Evolutionary conservation across 306 rosid genomes (phyloP).

Genomic region (Pachyrhizus erosus): DNA sequence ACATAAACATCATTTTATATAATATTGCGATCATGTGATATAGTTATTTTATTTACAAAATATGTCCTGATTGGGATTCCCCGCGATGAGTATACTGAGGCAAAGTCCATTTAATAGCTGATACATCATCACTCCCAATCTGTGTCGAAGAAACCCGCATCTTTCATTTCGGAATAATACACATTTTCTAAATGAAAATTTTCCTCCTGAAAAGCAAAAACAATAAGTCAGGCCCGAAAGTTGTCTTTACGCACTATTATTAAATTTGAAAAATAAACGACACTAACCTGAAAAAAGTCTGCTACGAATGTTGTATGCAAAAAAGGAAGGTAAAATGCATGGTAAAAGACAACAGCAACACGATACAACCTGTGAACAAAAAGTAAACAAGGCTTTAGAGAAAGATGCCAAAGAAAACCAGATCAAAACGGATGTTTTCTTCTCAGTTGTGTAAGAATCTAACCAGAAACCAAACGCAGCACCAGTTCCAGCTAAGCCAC

Average conservation of each 20-base stretch:
- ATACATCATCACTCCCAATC: slow-evolving; percentile 17
- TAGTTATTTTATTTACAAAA: slow-evolving; percentile 43
- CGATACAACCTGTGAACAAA: slow-evolving; percentile 59
- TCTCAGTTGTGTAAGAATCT: neutral
- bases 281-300: slow-evolving; percentile 66
- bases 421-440: neutral
- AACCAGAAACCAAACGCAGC: slow-evolving; percentile 19
- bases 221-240: neutral
- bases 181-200: slow-evolving; percentile 66
- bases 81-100: neutral
- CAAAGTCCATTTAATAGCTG: neutral
- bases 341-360: slow-evolving; percentile 64
- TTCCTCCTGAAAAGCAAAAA: slow-evolving; percentile 55
- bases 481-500: slow-evolving; percentile 2
- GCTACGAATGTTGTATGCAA: slow-evolving; percentile 65
- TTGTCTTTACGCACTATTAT: neutral
- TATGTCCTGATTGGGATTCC: neutral
- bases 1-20: neutral
- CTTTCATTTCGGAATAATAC: slow-evolving; percentile 82
- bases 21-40: neutral
- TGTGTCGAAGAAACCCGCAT: slow-evolving; percentile 69
- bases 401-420: neutral
- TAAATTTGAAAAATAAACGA: neutral
- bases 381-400: neutral
- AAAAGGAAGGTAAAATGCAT: slow-evolving; percentile 75